phyloP scores from a whole-genome alignment of 2,329 filamentous ascomycete genomes.

The Fusarium penzigii region DNA sequence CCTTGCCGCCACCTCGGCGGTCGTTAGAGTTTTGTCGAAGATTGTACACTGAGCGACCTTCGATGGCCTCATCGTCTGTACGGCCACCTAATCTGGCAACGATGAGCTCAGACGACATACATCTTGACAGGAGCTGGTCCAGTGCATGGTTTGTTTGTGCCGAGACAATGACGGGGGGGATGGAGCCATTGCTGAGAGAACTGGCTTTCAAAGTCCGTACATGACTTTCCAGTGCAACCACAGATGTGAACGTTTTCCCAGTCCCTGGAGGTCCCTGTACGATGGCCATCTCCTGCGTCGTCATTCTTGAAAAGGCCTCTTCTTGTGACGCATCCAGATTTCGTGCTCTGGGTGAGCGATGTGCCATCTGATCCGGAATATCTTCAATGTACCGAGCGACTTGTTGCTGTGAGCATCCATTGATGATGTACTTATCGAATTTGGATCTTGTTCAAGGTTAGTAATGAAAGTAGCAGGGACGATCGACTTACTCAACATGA shows the following conservation, averaged over 20 bases:
- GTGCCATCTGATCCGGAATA: background rate
- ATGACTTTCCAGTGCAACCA: conserved; percentile 58
- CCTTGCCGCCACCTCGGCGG: background rate
- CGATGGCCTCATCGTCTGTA: conserved; percentile 66
- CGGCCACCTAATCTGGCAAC: conserved; percentile 66
- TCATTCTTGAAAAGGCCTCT: conserved; percentile 65
- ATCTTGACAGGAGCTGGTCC: conserved; percentile 73
- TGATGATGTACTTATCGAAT: conserved; percentile 62
- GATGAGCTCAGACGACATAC: conserved; percentile 53
- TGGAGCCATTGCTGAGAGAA: conserved; percentile 38
- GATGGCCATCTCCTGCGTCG: conserved; percentile 72
- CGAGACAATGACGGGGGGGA: conserved; percentile 68
- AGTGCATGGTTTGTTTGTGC: conserved; percentile 91
- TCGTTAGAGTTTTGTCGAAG: conserved; percentile 43
- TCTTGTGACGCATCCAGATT: conserved; percentile 72
- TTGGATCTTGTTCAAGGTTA: conserved; percentile 47
- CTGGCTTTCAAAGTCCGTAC: conserved; percentile 55
- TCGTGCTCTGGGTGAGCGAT: conserved; percentile 2
- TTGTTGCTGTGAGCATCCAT: conserved; percentile 38
- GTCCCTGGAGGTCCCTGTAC: conserved; percentile 79
- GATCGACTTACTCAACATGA: conserved; percentile 51
- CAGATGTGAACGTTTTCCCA: conserved; percentile 80
- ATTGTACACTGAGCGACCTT: conserved; percentile 65
- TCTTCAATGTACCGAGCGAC: conserved; percentile 33
- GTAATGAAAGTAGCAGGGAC: background rate